Evolutionary conservation across 1,284 basidiomycete species (phyloP), one percentile per base, ranked within the genome.

Genomic region (Fomitopsis betulina): DNA sequence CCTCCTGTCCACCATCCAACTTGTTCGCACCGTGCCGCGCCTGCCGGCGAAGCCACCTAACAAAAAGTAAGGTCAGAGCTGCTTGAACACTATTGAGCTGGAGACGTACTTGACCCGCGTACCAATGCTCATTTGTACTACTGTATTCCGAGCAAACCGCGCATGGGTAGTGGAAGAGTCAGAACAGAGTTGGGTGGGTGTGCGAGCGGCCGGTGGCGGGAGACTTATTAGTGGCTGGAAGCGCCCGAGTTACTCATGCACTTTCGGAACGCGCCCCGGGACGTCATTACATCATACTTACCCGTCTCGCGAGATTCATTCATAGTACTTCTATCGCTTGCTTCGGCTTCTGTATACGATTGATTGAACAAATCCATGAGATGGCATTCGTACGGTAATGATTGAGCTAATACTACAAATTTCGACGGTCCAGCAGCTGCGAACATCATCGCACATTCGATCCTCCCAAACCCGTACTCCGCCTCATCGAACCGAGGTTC

Each of bases 391-490:
- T 2, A 13, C 5, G n/a, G 27, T 30, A 30, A 30, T 30, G 8
- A 30, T 13, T 23, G 12, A 15, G 27, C 21, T 17, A 21, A 10
- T 17, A 51, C 13, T 37, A 51, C 42, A 37, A 51, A 33, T n/a
- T 33, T 32, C 10, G 3, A 19, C 4, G 23, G 19, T 49, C 12
- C 27, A 43, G 10, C 21, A 23, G 21, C 42, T 43, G 5, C 21
- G 42, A 25, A 25, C 45, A 47, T 65, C 58, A 80, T 38, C 79
- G 71, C 39, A 87, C 84, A 62, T 72, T 84, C 1, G 89, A 88
- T 23, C 88, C 83, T 35, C 90, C 90, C 57, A 85, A 77, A 0
- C 87, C 89, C 21, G 86, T 86, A 65, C 86, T 87, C 50, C 77
- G 75, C 68, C 89, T 80, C 77, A 86, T 83, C 17, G 78, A 60